Conservation (phyloP, 2,329 filamentous ascomycete species). For the Neonectria punicea region DNA sequence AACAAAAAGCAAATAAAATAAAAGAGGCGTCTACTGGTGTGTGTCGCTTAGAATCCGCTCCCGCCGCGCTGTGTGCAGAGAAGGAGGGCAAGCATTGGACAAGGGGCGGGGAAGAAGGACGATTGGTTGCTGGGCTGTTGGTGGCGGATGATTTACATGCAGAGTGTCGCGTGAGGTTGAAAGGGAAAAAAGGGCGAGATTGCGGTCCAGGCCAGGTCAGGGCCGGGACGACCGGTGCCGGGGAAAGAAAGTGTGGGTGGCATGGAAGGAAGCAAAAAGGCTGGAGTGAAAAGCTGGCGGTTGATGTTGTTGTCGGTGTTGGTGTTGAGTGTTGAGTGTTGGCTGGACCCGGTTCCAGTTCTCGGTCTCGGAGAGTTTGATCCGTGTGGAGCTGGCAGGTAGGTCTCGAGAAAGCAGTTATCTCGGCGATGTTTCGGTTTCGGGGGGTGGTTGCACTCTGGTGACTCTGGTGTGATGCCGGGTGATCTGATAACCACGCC, state of each 20-base stretch:
- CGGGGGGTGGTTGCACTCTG: too few relatives aligned
- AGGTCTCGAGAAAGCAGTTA: not conserved
- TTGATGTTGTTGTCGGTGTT: not conserved
- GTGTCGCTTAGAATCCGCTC: not conserved
- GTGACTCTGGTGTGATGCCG: too few relatives aligned
- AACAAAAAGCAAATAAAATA: not conserved
- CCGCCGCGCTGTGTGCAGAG: not conserved
- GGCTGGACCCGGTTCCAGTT: conserved; percentile 3
- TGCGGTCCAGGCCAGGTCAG: conserved; percentile 4
- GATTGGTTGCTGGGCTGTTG: not conserved
- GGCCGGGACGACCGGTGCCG: conserved; percentile 2
- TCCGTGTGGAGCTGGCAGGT: not conserved
- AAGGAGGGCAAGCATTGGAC: not conserved
- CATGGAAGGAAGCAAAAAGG: not conserved
- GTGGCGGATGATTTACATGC: conserved; percentile 14
- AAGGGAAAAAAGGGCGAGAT: not conserved
- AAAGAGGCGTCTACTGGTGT: not conserved
- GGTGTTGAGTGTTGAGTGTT: not conserved
- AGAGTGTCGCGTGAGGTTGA: conserved; percentile 23
- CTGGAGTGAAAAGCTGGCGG: not conserved
- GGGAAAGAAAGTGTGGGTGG: not conserved
- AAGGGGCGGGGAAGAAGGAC: not conserved
- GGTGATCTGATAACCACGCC: not conserved
- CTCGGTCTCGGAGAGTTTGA: not conserved
- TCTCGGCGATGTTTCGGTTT: too few relatives aligned